Conservation (phyloP, 768 basidiomycete genomes). For the Termitomyces sp. region DNA sequence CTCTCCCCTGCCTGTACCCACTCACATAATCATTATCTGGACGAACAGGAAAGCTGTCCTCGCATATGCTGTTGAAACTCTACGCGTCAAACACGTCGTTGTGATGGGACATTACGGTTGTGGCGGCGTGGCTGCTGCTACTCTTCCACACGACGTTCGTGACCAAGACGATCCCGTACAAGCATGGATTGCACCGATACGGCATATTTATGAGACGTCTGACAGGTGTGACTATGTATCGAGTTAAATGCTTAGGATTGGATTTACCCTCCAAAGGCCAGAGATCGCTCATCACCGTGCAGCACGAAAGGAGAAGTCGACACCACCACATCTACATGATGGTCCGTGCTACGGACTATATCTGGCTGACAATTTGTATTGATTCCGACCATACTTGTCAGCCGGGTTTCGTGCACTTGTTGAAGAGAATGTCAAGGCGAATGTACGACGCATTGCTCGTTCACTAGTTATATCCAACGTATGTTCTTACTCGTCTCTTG, state of each 20-base stretch:
- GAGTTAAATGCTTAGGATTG: neutral
- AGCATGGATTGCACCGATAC: slow-evolving; percentile 36
- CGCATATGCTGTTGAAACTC: slow-evolving; percentile 31
- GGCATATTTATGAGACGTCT: slow-evolving; percentile 29
- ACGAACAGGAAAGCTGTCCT: slow-evolving; percentile 26
- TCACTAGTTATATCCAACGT: slow-evolving; percentile 17
- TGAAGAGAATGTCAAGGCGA: slow-evolving; percentile 35
- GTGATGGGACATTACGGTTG: slow-evolving; percentile 43
- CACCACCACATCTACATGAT: slow-evolving; percentile 26
- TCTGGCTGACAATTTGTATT: neutral
- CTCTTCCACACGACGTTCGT: neutral
- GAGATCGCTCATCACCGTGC: slow-evolving; percentile 32
- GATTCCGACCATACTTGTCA: slow-evolving; percentile 8
- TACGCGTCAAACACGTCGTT: slow-evolving; percentile 34
- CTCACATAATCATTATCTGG: neutral
- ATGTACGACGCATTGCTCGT: slow-evolving; percentile 17
- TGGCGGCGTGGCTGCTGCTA: slow-evolving; percentile 34
- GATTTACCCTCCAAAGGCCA: slow-evolving; percentile 12
- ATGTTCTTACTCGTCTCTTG: neutral
- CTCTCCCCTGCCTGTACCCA: neutral
- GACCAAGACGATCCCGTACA: slow-evolving; percentile 27
- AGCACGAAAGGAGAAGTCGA: slow-evolving; percentile 16
- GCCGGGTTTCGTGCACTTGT: slow-evolving; percentile 38
- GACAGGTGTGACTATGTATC: slow-evolving; percentile 20
- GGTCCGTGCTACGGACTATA: neutral